Conservation (phyloP, 257 asterid species). For the Primulina eburnea region DNA sequence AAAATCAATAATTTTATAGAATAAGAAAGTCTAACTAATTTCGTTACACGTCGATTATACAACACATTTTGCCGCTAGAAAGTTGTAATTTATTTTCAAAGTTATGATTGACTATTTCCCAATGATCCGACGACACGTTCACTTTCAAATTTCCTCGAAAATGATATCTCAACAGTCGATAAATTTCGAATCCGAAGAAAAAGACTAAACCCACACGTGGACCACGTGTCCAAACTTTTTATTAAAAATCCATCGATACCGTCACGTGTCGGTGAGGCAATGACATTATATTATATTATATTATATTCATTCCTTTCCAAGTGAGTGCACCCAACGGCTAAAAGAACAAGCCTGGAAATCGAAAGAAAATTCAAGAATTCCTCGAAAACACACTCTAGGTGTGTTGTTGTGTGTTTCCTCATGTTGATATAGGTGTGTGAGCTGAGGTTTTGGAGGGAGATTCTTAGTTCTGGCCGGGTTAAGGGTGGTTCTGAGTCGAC, state of each 20-base stretch:
- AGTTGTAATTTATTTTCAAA: too few species aligned
- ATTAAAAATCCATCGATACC: constrained; percentile 22
- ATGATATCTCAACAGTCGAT: background rate
- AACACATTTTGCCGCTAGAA: too few species aligned
- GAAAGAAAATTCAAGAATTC: constrained; percentile 9
- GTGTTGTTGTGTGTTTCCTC: constrained; percentile 17
- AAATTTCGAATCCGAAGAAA: background rate
- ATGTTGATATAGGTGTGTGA: constrained; percentile 3
- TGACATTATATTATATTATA: constrained; percentile 9
- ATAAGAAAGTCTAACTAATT: too few species aligned
- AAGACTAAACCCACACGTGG: background rate
- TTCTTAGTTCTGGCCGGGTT: constrained; percentile 67
- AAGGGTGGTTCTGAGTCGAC: constrained; percentile 46
- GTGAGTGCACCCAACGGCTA: constrained; percentile 42
- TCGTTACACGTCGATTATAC: background rate
- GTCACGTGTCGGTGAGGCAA: constrained; percentile 68
- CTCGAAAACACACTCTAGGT: constrained; percentile 8
- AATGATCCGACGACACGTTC: background rate
- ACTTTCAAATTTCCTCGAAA: background rate
- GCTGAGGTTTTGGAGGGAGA: background rate
- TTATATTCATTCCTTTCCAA: constrained; percentile 3
- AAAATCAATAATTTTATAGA: too few species aligned
- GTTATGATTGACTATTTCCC: background rate
- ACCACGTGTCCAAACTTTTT: constrained; percentile 45
- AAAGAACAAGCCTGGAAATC: constrained; percentile 1